Evolutionary conservation across 805 yeast genomes (phyloP), one percentile per base, ranked within the genome.

Genomic region (Limtongia smithiae): DNA sequence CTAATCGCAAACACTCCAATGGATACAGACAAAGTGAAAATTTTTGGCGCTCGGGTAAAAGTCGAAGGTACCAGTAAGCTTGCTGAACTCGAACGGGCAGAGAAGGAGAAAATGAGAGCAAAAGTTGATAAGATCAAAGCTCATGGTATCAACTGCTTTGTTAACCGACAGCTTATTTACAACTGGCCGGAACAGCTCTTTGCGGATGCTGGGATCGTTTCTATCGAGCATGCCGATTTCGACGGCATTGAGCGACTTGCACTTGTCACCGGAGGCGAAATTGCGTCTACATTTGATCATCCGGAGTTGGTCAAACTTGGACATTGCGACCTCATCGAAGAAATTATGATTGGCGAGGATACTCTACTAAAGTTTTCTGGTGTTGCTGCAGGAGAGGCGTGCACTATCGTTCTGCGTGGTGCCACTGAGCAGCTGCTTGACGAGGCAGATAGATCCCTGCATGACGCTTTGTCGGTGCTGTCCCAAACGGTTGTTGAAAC

Each of bases 161-260:
- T 93, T 60, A 93, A 93, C 73, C 82, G 98, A 65, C 98, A 93
- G 71, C 78, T 93, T 64, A 93, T 93, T 64, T 93, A 93, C 71
- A 97, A 93, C 72, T 93, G 91, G 78, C 98, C 98, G 22, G 98
- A 93, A 71, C 96, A 87, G 70, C 75, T 93, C 59, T 86, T 93
- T 64, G 78, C 95, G 4, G 98, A 91, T 60, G 70, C 88, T 37
- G 80, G 82, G 46, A 85, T 93, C 62, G 90, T 87, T 68, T 82
- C 96, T 20, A 88, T 93, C 57, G 98, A 93, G 69, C 98, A 93
- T 66, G 97, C 98, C 14, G 98, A 93, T 69, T 93, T 93, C 62
- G 97, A 87, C 64, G 99, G 97, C 63, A 87, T 93, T 47, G 98
- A 93, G 73, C 82, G 97, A 66, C 78, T 93, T 59, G 96, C 98